Evolutionary conservation across 805 yeast genomes (phyloP).

Genomic region (Candida taoyuanica): DNA sequence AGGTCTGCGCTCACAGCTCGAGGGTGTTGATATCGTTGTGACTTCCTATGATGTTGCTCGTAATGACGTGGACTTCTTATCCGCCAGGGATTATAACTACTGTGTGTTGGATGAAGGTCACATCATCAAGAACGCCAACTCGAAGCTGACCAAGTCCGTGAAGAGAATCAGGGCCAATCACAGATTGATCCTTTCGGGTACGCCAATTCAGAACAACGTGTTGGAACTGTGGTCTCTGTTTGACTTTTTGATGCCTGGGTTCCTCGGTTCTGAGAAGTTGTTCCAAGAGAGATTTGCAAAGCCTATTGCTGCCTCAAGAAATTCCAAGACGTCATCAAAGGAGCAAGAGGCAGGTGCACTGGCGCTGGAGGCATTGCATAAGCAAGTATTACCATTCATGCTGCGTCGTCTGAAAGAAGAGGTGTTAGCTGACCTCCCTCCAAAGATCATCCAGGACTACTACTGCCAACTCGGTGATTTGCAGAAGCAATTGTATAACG

Average conservation of each 20-base stretch:
- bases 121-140: conserved; percentile 85
- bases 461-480: conserved; percentile 92
- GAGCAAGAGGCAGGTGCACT: conserved; percentile 97
- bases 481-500: conserved; percentile 83
- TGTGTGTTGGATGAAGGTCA: conserved; percentile 98
- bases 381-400: conserved; percentile 95
- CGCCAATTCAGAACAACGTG: conserved; percentile 97
- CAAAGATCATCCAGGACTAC: conserved; percentile 96
- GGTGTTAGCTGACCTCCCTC: conserved; percentile 92
- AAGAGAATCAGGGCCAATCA: conserved; percentile 82
- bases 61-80: conserved; percentile 71
- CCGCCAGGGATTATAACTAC: conserved; percentile 71
- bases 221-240: conserved; percentile 95
- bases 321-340: conserved; percentile 79
- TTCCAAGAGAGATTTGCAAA: conserved; percentile 96
- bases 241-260: conserved; percentile 98
- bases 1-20: conserved; percentile 47
- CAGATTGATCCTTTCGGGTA: conserved; percentile 87
- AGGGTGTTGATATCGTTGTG: conserved; percentile 73
- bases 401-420: conserved; percentile 94
- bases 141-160: conserved; percentile 86
- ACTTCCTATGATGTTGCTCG: conserved; percentile 96
- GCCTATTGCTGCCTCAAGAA: conserved; percentile 92
- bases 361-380: conserved; percentile 92
- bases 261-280: conserved; percentile 88